Percentiles rank a stretch among this genome's conserved stretches.
These are phyloP conservation scores for Penstemon barbatus DNA, from an alignment of 257 asterid genomes.

Conservation along the genomic window DNA sequence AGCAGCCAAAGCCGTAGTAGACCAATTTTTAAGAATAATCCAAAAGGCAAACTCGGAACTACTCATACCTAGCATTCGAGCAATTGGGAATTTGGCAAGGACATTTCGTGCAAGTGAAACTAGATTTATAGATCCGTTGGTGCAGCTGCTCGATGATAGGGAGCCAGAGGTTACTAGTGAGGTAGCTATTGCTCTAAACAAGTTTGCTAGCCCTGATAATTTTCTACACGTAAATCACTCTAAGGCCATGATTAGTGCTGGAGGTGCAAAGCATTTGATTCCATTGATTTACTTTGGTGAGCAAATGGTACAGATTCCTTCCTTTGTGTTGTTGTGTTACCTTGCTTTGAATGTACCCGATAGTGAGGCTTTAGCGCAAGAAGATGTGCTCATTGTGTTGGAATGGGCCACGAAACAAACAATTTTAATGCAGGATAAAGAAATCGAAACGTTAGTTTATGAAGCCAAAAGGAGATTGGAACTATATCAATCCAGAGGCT, in stretches of 20 bases:
- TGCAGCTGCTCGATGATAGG: conserved; percentile 56
- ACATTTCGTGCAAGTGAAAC: conserved; percentile 78
- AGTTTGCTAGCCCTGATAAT: conserved; percentile 62
- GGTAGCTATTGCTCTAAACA: conserved; percentile 57
- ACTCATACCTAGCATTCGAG: conserved; percentile 61
- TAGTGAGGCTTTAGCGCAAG: conserved; percentile 49
- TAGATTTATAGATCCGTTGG: conserved; percentile 58
- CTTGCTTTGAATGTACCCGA: conserved; percentile 74
- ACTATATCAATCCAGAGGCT: conserved; percentile 62
- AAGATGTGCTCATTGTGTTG: conserved; percentile 50
- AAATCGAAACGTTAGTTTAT: conserved; percentile 38
- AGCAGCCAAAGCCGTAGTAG: conserved; percentile 68
- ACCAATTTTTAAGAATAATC: conserved; percentile 59
- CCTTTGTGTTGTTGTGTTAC: conserved; percentile 54
- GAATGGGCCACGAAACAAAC: conserved; percentile 68
- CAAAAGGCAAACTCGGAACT: conserved; percentile 46
- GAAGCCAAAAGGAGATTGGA: conserved; percentile 73
- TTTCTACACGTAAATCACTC: conserved; percentile 59
- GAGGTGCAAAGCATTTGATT: conserved; percentile 54
- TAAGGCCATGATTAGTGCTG: conserved; percentile 50
- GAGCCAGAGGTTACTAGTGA: conserved; percentile 62
- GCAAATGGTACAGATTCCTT: conserved; percentile 64
- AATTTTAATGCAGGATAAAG: conserved; percentile 49
- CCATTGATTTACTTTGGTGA: conserved; percentile 62
- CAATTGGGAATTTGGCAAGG: conserved; percentile 69